Evolutionary conservation across 192 early-diverging fungal genomes (phyloP), one percentile per base, ranked within the genome.

Genomic region (Chytriomyces sp.): DNA sequence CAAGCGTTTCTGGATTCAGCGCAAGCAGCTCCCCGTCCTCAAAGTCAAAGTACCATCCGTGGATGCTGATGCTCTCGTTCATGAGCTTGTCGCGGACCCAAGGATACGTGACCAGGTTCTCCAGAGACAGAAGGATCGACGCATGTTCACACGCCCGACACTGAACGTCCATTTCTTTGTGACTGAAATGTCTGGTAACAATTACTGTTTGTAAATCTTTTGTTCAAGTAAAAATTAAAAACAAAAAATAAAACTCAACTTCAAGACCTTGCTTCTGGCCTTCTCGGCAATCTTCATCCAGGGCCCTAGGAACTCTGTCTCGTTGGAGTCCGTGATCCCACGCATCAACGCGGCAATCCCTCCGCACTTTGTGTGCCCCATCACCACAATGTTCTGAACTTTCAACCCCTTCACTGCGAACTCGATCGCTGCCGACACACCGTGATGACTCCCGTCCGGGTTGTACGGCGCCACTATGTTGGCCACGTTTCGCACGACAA

Each of bases 1-100:
- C 23, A 8, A 72, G 46, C 7, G 69, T 80, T 5, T 83, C 84
- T 20, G 80, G 82, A 62, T 80, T 65, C 50, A 82, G 80, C 4
- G 77, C 84, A 8, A 81, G 66, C 10, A 86, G 69, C 20, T 81
- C 79, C 4, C 84, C 84, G n/a, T 53, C 73, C 62, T 75, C 79
- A 66, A 86, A 86, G 50, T 86, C 84, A 67, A 86, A 86, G 61
- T 83, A 86, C 84, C 84, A 86, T 16, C 84, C 84, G 67, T 75
- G 81, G 20, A 86, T 76, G 45, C 61, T 80, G 48, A 86, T 81
- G 49, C 75, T 77, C 26, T 75, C 76, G 28, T 57, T 71, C 26
- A 72, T 64, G 7, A 86, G 75, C 16, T 69, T 48, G 5, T 81
- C 80, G 3, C 64, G 43, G 43, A 86, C 72, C 81, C 81, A 86